A percentile compares a stretch with the other conserved stretches of the same genome.
Evolutionary conservation across 2,329 filamentous ascomycete species (phyloP).

Genomic region (Diplodia intermedia): DNA sequence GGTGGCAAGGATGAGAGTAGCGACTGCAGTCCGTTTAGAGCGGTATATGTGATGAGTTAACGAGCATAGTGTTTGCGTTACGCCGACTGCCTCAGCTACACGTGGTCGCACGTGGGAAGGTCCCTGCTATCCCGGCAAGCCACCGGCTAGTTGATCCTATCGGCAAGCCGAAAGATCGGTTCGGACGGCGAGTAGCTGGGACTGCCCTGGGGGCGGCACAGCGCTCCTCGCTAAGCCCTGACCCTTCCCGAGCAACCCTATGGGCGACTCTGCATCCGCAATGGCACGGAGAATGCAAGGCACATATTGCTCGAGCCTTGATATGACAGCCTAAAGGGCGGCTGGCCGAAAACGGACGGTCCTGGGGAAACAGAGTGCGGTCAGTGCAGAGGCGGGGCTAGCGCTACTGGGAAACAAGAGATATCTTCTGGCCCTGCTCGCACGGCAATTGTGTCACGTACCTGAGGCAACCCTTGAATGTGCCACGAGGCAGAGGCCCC

Average conservation of each 20-base stretch:
- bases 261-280: neutral
- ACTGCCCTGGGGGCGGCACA: neutral
- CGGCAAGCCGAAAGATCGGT: conserved; percentile 19
- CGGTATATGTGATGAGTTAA: conserved; percentile 20
- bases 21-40: conserved; percentile 12
- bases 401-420: conserved; percentile 13
- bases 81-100: conserved; percentile 21
- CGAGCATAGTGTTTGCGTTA: conserved; percentile 9
- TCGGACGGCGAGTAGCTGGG: neutral
- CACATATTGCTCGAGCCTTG: conserved; percentile 1
- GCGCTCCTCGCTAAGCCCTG: neutral
- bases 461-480: conserved; percentile 1
- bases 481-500: conserved; percentile 1
- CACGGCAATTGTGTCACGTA: conserved; percentile 14
- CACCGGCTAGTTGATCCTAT: neutral
- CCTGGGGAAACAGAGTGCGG: neutral
- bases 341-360: neutral
- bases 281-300: conserved; percentile 4
- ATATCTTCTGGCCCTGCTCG: neutral
- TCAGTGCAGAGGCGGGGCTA: neutral
- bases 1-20: conserved; percentile 7
- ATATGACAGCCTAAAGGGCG: neutral
- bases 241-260: neutral
- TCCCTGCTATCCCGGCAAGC: conserved; percentile 12
- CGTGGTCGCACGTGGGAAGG: conserved; percentile 28